phyloP scores from a whole-genome alignment of 129 eudicot species.

The Tagetes patula region DNA sequence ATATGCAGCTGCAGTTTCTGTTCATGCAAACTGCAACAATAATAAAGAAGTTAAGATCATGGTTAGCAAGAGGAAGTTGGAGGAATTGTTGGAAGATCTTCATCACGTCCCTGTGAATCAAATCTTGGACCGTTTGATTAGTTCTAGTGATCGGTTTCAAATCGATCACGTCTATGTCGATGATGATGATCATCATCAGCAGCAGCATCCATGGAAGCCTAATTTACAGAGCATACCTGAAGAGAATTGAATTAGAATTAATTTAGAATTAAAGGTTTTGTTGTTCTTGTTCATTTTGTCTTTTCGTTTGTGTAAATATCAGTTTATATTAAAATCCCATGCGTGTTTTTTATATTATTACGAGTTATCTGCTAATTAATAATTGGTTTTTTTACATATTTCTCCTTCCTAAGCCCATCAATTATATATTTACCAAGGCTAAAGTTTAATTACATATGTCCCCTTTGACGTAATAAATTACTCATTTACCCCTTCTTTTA shows the following conservation, averaged over 20 bases:
- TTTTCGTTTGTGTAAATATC: neutral
- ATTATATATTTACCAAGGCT: too few relatives aligned
- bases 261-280: neutral
- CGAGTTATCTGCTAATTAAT: too few relatives aligned
- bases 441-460: too few relatives aligned
- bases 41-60: constrained; percentile 43
- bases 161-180: neutral
- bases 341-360: neutral
- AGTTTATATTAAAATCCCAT: neutral
- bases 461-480: too few relatives aligned
- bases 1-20: neutral
- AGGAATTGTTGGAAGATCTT: constrained; percentile 38
- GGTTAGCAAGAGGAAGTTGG: constrained; percentile 44
- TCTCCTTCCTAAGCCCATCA: too few relatives aligned
- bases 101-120: constrained; percentile 35
- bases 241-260: constrained; percentile 7
- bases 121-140: constrained; percentile 35
- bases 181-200: constrained; percentile 19
- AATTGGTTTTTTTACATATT: too few relatives aligned
- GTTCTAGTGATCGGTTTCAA: constrained; percentile 21
- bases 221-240: constrained; percentile 44
- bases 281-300: neutral
- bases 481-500: too few relatives aligned
- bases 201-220: constrained; percentile 40
- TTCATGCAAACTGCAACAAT: neutral